Base-by-base conservation (phyloP, 1,284 basidiomycete genomes). In the Ceratobasidium sp. region DNA sequence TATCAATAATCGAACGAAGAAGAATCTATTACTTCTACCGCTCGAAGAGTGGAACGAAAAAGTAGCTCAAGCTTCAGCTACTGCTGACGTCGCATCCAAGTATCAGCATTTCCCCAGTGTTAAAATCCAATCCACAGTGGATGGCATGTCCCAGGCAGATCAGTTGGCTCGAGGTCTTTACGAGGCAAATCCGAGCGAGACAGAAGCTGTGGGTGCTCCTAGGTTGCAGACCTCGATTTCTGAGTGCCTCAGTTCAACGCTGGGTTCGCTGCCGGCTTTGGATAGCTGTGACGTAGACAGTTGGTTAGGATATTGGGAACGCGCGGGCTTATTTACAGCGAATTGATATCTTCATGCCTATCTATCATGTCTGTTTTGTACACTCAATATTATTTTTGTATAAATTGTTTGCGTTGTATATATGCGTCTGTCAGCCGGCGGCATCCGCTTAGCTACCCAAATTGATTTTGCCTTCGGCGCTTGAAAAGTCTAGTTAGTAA, bases 291-390 rank as follows among this genome's bases (percentile, higher is more conserved):
- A 71, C 41, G 67, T 71, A 11, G 43, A 23, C 30, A 28, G 57
- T 35, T 71, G 67, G 67, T 35, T 71, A 35, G 13, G 46, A 11
- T 71, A 71, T 38, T 71, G 67, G 67, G 26, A 50, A 23, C 4
- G 18, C 21, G 44, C 23, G 11, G 55, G 55, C 7, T 47, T 59
- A 30, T 59, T 71, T 38, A 21, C 28, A 47, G n/a, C 21, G n/a
- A 32, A 38, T 11, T 71, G 26, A 23, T 61, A 11, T 18, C 14
- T 5, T 71, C 16, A 50, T 55, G 11, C 21, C 14, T 32, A 26
- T 43, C 23, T 44, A 41, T 16, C 11, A 9, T 49, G 44, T 41
- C 30, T 55, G 23, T 52, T 14, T n/a, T 58, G 32, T 59, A 59
- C 44, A 26, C 5, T 58, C 11, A 18, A 26, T 2, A 26, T 41